Conservation (phyloP, 176 grass and related monocot genomes). For the Hordeum marinum region DNA sequence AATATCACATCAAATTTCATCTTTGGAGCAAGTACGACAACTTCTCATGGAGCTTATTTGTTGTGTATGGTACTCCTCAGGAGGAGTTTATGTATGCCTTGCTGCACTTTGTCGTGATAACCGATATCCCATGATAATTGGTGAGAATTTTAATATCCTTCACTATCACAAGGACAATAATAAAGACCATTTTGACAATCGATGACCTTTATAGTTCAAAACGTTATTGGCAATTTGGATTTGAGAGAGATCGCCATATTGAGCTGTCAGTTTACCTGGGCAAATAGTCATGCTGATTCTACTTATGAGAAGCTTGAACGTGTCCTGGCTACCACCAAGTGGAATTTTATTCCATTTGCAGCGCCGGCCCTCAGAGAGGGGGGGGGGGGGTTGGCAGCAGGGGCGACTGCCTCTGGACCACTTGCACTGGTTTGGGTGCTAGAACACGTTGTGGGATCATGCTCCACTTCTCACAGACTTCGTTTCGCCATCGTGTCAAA, state of each 20-base stretch:
- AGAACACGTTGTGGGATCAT: neutral
- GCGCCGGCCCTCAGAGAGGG: too few relatives aligned
- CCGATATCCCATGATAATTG: neutral
- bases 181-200: neutral
- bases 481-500: neutral
- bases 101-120: neutral
- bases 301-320: neutral
- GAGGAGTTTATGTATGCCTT: too few relatives aligned
- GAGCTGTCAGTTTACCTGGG: neutral
- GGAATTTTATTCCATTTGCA: too few relatives aligned
- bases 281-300: neutral
- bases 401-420: too few relatives aligned
- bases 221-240: neutral
- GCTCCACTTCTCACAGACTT: neutral
- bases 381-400: too few relatives aligned
- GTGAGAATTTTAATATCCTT: neutral
- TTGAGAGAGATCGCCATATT: neutral
- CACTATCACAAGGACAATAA: neutral
- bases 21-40: too few relatives aligned
- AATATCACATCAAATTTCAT: too few relatives aligned
- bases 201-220: neutral
- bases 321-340: neutral
- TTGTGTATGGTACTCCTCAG: too few relatives aligned
- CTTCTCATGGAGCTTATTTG: too few relatives aligned
- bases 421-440: neutral